phyloP scores from a whole-genome alignment of 345 rosid species.

The Gossypium sturtianum region DNA sequence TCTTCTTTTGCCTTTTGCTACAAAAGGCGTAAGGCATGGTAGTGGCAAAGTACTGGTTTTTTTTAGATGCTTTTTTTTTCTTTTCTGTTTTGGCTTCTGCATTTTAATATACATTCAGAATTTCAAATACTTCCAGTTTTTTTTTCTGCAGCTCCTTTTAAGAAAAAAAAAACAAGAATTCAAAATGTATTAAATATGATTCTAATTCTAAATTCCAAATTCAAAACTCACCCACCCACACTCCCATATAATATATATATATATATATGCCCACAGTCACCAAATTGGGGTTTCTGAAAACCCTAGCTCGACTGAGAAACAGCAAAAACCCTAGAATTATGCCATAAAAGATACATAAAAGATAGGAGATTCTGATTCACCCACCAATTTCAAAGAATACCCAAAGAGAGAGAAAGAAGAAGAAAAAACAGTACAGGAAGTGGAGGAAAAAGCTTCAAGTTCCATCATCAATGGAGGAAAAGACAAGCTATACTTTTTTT shows the following conservation, averaged over 20 bases:
- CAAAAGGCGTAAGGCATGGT: no score
- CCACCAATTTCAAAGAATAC: background rate
- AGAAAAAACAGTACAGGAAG: background rate
- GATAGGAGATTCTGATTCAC: background rate
- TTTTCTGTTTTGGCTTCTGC: no score
- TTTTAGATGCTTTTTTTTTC: background rate
- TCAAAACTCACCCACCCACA: no score
- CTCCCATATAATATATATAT: no score
- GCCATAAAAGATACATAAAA: background rate
- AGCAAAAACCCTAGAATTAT: background rate
- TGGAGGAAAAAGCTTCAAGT: background rate
- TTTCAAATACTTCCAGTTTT: no score
- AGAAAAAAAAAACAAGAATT: no score
- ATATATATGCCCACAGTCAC: no score
- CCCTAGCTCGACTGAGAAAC: background rate
- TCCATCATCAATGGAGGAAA: constrained; percentile 10
- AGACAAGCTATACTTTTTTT: background rate
- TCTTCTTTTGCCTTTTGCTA: background rate
- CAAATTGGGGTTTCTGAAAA: background rate
- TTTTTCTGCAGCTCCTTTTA: no score
- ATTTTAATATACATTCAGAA: no score
- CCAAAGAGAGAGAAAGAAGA: background rate
- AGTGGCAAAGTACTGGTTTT: background rate
- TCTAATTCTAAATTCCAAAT: no score
- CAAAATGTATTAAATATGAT: no score